A percentile compares a stretch with the other conserved stretches of the same genome.
Evolutionary conservation across 305 asterid species (phyloP).

Genomic region (Plantago lanceolata): DNA sequence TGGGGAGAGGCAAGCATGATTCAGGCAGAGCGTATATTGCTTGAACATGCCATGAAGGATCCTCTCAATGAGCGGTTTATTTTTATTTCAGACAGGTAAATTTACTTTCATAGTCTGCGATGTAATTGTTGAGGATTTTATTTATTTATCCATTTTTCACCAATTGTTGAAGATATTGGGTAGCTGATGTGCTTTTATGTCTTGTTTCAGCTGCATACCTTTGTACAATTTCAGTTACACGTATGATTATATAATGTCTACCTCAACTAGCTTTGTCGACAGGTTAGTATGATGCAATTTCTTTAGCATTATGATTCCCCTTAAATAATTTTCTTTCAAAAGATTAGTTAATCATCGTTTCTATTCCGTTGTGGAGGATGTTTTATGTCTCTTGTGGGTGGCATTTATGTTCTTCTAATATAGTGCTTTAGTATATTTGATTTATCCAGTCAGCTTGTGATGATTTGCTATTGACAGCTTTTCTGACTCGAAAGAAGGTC

Average conservation of each 20-base stretch:
- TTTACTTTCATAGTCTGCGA: neutral
- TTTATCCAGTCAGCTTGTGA: constrained; percentile 2
- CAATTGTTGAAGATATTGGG: constrained; percentile 7
- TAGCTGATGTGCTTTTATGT: constrained; percentile 23
- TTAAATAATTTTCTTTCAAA: constrained; percentile 4
- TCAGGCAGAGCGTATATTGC: constrained; percentile 87
- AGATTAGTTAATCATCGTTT: neutral
- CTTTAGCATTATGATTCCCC: neutral
- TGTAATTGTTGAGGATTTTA: neutral
- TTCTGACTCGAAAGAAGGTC: constrained; percentile 82
- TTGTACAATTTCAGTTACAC: constrained; percentile 88
- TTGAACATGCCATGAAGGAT: constrained; percentile 72
- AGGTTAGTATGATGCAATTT: constrained; percentile 43
- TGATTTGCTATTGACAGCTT: constrained; percentile 47
- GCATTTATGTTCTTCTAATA: neutral
- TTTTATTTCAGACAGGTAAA: constrained; percentile 90
- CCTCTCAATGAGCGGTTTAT: constrained; percentile 69
- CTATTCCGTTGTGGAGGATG: neutral
- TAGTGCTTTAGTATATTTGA: neutral
- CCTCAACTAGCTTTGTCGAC: constrained; percentile 86
- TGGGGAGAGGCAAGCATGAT: constrained; percentile 99
- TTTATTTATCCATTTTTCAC: constrained; percentile 7
- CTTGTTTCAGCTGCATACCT: constrained; percentile 82
- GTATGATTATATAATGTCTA: constrained; percentile 79
- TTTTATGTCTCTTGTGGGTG: constrained; percentile 1